These are phyloP conservation scores for Mrakia blollopis DNA, from an alignment of 768 basidiomycete genomes.

Conservation along the genomic window DNA sequence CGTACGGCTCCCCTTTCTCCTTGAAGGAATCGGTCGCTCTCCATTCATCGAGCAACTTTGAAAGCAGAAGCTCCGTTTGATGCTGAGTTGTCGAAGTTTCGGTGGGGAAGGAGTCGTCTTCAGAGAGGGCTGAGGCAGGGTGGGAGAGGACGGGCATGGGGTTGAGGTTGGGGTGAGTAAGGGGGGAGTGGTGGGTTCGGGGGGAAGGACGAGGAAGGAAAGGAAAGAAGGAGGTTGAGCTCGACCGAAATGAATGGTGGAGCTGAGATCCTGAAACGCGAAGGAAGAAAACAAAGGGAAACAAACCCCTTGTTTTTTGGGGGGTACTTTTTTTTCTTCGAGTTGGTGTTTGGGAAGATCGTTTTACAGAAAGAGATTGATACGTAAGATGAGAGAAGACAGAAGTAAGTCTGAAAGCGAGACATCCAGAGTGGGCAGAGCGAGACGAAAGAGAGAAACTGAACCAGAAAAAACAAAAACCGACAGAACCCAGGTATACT, in stretches of 20 bases:
- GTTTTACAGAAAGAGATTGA: not conserved
- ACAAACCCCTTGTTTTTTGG: not conserved
- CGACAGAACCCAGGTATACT: no score
- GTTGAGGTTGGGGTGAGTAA: no score
- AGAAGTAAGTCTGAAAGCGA: not conserved
- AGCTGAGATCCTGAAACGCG: not conserved
- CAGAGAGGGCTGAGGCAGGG: not conserved
- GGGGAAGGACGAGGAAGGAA: conserved; percentile 1
- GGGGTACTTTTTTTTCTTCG: not conserved
- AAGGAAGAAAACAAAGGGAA: no score
- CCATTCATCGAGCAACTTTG: conserved; percentile 3
- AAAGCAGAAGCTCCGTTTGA: not conserved
- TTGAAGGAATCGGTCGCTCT: not conserved
- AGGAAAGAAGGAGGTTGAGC: not conserved
- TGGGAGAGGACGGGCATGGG: conserved; percentile 1
- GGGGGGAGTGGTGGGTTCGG: not conserved
- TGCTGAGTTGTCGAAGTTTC: conserved; percentile 1
- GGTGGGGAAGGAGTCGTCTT: not conserved
- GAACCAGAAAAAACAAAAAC: not conserved
- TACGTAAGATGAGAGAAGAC: not conserved
- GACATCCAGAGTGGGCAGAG: not conserved
- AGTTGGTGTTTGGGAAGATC: no score
- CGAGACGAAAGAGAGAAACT: not conserved
- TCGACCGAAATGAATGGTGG: not conserved
- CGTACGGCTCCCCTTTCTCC: not conserved